Conservation (phyloP, 768 basidiomycete species). For the Amanita jacksonii region DNA sequence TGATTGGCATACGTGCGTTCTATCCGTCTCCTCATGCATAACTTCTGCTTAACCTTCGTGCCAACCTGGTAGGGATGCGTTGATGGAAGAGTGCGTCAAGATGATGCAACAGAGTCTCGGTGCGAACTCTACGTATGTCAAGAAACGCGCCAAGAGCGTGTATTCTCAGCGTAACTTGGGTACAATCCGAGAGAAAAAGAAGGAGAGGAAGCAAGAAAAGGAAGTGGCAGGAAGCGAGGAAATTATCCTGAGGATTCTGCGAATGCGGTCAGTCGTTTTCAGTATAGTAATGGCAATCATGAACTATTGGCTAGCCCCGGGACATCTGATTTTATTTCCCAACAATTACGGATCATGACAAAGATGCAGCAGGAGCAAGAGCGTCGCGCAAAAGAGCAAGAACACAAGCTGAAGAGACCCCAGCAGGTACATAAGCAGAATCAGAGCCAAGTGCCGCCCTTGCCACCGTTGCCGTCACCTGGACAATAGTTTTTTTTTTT, state of each 20-base stretch:
- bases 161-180: slow-evolving; percentile 90
- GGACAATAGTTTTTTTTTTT: neutral
- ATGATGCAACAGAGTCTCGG: slow-evolving; percentile 88
- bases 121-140: slow-evolving; percentile 53
- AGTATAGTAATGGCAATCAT: neutral
- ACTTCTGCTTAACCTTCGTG: slow-evolving; percentile 9
- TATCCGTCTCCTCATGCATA: neutral
- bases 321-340: slow-evolving; percentile 80
- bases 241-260: slow-evolving; percentile 87
- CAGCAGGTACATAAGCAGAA: slow-evolving; percentile 10
- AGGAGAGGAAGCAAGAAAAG: slow-evolving; percentile 82
- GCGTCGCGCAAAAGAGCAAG: slow-evolving; percentile 52
- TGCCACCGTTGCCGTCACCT: slow-evolving; percentile 27
- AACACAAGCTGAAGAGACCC: slow-evolving; percentile 50
- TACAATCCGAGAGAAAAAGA: slow-evolving; percentile 90
- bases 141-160: slow-evolving; percentile 89
- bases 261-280: slow-evolving; percentile 68
- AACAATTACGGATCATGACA: slow-evolving; percentile 75
- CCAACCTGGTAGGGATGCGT: slow-evolving; percentile 44
- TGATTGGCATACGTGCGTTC: slow-evolving; percentile 82
- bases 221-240: slow-evolving; percentile 66
- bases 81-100: slow-evolving; percentile 93
- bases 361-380: slow-evolving; percentile 82
- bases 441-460: slow-evolving; percentile 24
- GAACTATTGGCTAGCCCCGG: slow-evolving; percentile 41